Evolutionary conservation across 192 early-diverging fungal species (phyloP), one percentile per base, ranked within the genome.

Genomic region (Gonapodya sp.): DNA sequence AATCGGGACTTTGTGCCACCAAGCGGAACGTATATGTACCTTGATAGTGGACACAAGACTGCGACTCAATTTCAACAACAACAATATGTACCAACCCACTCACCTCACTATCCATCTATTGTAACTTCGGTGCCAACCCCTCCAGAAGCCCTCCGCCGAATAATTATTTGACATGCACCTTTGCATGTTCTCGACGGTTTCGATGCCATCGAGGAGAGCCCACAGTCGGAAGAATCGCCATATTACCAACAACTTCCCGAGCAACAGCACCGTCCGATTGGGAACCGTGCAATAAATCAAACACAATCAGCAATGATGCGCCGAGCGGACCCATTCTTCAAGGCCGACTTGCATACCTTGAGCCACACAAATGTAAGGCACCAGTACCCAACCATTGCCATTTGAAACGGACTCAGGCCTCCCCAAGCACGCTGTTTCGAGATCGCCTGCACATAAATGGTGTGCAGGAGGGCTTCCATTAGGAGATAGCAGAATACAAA

Each of bases 191-290:
- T 99, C 97, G 8, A 91, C 86, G 0, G 92, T 91, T 37, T 94
- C 93, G 34, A 99, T 86, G 1, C 95, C 94, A 84, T 99, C 97
- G n/a, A 88, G 84, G 85, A 98, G 84, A 0, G 95, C 95, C 97
- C 97, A 99, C 77, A 98, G 88, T 36, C 97, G 89, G 84, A 97
- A 98, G 86, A 97, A 98, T 36, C 97, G 89, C 97, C 97, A 99
- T 78, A 96, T 96, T 35, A 99, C 93, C 81, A 97, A 86, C 18
- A 99, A 85, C 91, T 94, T 83, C 18, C 30, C 35, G 75, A 31
- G 73, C 16, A 72, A 16, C 16, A 30, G 16, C 64, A 72, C 16
- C 64, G 16, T 18, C 16, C 64, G 16, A 72, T 72, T n/a, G n/a
- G n/a, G n/a, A n/a, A n/a, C n/a, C n/a, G n/a, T n/a, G n/a, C n/a